Percentiles rank a stretch among this genome's conserved stretches.
phyloP scores from a whole-genome alignment of 2,329 filamentous ascomycete genomes.

The Fusarium irregulare region DNA sequence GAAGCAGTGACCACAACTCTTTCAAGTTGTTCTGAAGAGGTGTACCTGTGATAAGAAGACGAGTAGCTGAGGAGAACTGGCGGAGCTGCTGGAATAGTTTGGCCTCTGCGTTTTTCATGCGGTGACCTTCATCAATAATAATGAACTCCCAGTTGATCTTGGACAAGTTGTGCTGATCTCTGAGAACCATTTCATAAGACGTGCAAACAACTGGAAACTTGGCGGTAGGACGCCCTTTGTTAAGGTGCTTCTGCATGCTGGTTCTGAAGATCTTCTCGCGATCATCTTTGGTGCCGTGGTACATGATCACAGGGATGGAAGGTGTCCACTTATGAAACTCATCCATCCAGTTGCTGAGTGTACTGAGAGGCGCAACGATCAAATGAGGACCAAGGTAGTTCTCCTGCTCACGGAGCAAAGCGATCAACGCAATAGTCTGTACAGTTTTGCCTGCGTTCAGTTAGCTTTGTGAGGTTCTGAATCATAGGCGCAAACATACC shows the following conservation, averaged over 20 bases:
- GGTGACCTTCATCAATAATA: slow-evolving; percentile 96
- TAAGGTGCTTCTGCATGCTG: slow-evolving; percentile 76
- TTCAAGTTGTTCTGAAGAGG: slow-evolving; percentile 95
- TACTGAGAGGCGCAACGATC: slow-evolving; percentile 90
- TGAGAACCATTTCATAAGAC: slow-evolving; percentile 95
- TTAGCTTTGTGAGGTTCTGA: slow-evolving; percentile 7
- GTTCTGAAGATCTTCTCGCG: slow-evolving; percentile 80
- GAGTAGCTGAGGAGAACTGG: slow-evolving; percentile 88
- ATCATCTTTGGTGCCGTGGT: slow-evolving; percentile 85
- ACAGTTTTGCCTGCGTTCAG: slow-evolving; percentile 79
- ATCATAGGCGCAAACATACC: slow-evolving; percentile 53
- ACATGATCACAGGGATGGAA: slow-evolving; percentile 86
- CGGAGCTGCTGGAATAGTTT: slow-evolving; percentile 89
- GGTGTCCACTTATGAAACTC: slow-evolving; percentile 95
- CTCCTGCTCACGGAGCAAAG: slow-evolving; percentile 87
- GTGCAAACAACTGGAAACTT: slow-evolving; percentile 94
- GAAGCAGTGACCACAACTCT: slow-evolving; percentile 93
- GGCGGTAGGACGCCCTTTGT: slow-evolving; percentile 65
- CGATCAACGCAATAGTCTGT: slow-evolving; percentile 88
- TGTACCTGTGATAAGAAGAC: slow-evolving; percentile 92
- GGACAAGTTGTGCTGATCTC: slow-evolving; percentile 83
- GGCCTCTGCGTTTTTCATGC: slow-evolving; percentile 96
- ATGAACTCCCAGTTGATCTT: slow-evolving; percentile 97
- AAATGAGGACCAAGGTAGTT: slow-evolving; percentile 87
- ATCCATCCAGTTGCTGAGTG: slow-evolving; percentile 93